These are phyloP conservation scores for Cichorium intybus DNA, from an alignment of 140 eudicot genomes.

Conservation along the genomic window DNA sequence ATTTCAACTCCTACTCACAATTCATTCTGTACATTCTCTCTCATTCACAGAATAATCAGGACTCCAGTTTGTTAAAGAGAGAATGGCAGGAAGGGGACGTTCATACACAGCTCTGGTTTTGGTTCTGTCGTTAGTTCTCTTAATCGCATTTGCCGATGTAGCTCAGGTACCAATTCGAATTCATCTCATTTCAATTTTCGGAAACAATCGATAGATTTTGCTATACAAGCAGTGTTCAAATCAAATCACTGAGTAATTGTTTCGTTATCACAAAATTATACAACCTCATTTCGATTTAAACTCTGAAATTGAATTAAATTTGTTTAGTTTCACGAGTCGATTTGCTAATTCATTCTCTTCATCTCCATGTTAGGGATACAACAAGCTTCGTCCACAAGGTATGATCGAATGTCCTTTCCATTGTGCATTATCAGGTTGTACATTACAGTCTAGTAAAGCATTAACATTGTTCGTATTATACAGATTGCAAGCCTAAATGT, in stretches of 20 bases:
- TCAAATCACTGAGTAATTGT: background rate
- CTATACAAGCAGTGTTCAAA: background rate
- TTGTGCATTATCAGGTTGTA: background rate
- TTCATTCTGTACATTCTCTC: background rate
- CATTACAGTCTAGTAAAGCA: background rate
- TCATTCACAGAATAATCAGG: background rate
- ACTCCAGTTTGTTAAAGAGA: background rate
- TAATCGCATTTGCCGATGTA: slow-evolving; percentile 47
- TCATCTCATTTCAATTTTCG: background rate
- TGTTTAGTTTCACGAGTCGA: background rate
- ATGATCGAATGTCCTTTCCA: background rate
- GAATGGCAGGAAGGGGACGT: slow-evolving; percentile 39
- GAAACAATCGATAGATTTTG: background rate
- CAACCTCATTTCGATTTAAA: background rate
- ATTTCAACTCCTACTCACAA: slow-evolving; percentile 14
- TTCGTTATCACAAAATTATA: background rate
- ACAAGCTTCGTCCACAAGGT: slow-evolving; percentile 62
- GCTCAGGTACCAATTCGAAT: slow-evolving; percentile 37
- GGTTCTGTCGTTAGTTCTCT: slow-evolving; percentile 35
- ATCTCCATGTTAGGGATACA: slow-evolving; percentile 40
- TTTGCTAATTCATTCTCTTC: background rate
- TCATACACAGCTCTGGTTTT: slow-evolving; percentile 33
- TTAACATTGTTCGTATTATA: background rate
- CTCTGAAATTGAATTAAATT: background rate
- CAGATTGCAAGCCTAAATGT: slow-evolving; percentile 68